Conservation (phyloP, 2,329 filamentous ascomycete genomes). For the Alternaria tenuissima region DNA sequence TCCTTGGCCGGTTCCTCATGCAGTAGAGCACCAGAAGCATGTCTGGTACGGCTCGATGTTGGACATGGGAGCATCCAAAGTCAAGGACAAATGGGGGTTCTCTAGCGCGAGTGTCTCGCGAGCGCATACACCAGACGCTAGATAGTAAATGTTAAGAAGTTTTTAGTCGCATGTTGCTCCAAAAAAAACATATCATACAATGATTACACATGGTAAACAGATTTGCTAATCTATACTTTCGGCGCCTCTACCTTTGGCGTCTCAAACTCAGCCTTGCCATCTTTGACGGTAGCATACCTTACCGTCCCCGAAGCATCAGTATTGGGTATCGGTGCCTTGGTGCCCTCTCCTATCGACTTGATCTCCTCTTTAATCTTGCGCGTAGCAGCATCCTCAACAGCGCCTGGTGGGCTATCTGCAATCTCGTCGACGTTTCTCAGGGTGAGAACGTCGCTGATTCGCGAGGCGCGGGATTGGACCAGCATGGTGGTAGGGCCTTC, state of each 20-base stretch:
- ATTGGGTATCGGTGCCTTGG: slow-evolving; percentile 27
- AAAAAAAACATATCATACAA: too few species aligned
- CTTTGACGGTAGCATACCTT: slow-evolving; percentile 36
- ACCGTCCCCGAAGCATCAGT: slow-evolving; percentile 28
- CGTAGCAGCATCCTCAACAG: slow-evolving; percentile 63
- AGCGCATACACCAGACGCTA: not conserved
- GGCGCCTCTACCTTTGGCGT: slow-evolving; percentile 15
- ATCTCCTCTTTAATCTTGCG: slow-evolving; percentile 49
- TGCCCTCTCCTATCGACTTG: slow-evolving; percentile 39
- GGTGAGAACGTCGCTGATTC: slow-evolving; percentile 79
- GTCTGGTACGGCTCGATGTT: slow-evolving; percentile 1
- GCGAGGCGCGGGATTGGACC: slow-evolving; percentile 84
- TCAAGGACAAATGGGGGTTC: slow-evolving; percentile 4
- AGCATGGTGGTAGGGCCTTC: slow-evolving; percentile 85
- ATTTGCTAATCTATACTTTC: slow-evolving; percentile 4
- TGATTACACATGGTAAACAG: too few species aligned
- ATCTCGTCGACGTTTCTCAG: slow-evolving; percentile 87
- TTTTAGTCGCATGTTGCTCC: not conserved
- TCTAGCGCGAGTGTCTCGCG: slow-evolving; percentile 4
- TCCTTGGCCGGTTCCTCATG: slow-evolving; percentile 1
- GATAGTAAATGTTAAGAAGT: not conserved
- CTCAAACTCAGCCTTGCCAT: slow-evolving; percentile 41
- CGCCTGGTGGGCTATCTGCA: slow-evolving; percentile 79
- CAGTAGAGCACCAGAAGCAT: slow-evolving; percentile 6
- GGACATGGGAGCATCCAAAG: not conserved